These are phyloP conservation scores for Phytophthora ramorum DNA, from an alignment of 352 stramenopile genomes.

Conservation along the genomic window DNA sequence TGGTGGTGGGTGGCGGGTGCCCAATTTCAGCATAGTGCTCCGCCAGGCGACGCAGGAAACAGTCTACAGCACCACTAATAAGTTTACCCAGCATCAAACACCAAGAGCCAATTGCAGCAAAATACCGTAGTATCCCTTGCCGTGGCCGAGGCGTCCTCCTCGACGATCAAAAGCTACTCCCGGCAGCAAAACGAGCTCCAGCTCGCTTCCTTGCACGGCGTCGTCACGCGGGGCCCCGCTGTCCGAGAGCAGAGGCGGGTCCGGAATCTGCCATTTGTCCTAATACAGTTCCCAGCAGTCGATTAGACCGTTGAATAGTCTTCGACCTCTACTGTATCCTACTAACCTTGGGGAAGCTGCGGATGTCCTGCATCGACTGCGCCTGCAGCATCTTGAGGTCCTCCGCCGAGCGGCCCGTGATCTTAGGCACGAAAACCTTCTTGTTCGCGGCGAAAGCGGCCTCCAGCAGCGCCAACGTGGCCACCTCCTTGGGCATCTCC, in stretches of 20 bases:
- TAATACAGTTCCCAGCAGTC: conserved; percentile 30
- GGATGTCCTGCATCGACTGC: conserved; percentile 69
- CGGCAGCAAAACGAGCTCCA: conserved; percentile 86
- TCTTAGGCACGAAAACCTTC: conserved; percentile 91
- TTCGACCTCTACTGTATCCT: not conserved
- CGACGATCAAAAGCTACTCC: conserved; percentile 82
- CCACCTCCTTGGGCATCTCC: conserved; percentile 85
- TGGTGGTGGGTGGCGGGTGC: conserved; percentile 51
- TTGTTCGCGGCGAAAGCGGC: conserved; percentile 67
- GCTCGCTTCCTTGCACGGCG: conserved; percentile 49
- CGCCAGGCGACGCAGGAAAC: conserved; percentile 68
- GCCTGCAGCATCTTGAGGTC: conserved; percentile 85
- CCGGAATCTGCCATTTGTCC: conserved; percentile 91
- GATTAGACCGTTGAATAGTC: conserved; percentile 25
- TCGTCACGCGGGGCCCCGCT: conserved; percentile 44
- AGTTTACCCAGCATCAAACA: conserved; percentile 13
- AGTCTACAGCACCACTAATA: conserved; percentile 50
- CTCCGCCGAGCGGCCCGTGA: conserved; percentile 62
- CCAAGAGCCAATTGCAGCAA: not conserved
- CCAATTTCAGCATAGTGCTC: conserved; percentile 51
- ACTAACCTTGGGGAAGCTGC: conserved; percentile 78
- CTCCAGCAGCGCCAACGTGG: conserved; percentile 58
- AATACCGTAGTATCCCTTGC: conserved; percentile 90
- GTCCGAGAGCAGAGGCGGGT: conserved; percentile 54
- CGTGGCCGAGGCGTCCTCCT: conserved; percentile 85